A percentile compares a stretch with the other conserved stretches of the same genome.
phyloP scores from a whole-genome alignment of 1,284 basidiomycete genomes.

The Leucoagaricus sp. region DNA sequence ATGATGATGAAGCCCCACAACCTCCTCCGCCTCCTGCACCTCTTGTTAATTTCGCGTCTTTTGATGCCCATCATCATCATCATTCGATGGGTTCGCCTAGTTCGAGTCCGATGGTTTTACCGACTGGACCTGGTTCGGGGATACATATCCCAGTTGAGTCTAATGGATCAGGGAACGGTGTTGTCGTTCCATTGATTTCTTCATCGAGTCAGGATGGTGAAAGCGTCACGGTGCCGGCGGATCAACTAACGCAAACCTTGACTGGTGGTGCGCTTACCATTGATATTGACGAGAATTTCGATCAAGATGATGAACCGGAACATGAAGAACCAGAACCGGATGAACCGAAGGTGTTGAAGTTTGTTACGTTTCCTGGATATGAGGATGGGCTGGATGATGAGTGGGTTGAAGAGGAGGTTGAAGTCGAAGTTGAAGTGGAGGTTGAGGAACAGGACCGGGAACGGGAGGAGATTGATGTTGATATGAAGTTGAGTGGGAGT shows the following conservation, averaged over 20 bases:
- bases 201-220: too few species aligned
- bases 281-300: conserved; percentile 10
- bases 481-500: background rate
- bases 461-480: background rate
- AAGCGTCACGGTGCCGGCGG: too few species aligned
- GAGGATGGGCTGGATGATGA: conserved; percentile 14
- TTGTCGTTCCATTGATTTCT: background rate
- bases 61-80: background rate
- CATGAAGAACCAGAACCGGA: conserved; percentile 27
- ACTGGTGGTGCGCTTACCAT: too few species aligned
- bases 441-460: background rate
- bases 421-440: conserved; percentile 5
- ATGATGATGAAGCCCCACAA: conserved; percentile 36
- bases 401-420: conserved; percentile 2
- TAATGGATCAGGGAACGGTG: background rate
- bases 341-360: conserved; percentile 11
- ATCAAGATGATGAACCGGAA: conserved; percentile 21
- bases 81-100: background rate
- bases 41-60: background rate
- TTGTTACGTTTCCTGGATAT: conserved; percentile 15
- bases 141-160: background rate
- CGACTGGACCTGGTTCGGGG: background rate
- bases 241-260: too few species aligned
- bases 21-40: background rate
- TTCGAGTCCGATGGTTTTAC: too few species aligned